These are phyloP conservation scores for Lentinus brumalis DNA, from an alignment of 768 basidiomycete genomes.

Conservation along the genomic window DNA sequence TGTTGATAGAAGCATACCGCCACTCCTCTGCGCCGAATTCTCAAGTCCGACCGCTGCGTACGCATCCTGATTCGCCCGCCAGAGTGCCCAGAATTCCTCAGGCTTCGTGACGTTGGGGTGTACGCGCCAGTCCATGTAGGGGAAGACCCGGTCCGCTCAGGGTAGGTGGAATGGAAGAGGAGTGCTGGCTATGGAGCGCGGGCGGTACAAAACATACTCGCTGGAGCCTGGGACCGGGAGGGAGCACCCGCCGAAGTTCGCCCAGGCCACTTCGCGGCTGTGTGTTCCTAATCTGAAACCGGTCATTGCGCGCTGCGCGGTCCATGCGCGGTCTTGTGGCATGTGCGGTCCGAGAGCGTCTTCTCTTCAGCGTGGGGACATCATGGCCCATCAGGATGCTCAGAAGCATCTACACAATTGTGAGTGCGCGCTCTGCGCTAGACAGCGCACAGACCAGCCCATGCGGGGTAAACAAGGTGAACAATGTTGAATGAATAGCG, in stretches of 20 bases:
- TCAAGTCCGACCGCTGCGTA: neutral
- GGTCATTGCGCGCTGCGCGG: neutral
- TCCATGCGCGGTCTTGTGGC: neutral
- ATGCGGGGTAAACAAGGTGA: too few species aligned
- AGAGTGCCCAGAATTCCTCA: neutral
- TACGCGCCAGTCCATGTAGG: conserved; percentile 1
- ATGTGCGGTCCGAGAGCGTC: neutral
- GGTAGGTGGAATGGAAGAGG: neutral
- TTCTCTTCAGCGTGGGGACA: neutral
- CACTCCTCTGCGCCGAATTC: neutral
- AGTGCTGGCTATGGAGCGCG: neutral
- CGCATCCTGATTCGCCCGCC: neutral
- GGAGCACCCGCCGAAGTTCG: neutral
- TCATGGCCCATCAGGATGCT: neutral
- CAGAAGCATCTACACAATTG: neutral
- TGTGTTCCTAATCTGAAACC: neutral
- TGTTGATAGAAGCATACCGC: neutral
- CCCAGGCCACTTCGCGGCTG: neutral
- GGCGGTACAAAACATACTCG: neutral
- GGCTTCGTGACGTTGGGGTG: neutral
- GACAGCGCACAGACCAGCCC: too few species aligned
- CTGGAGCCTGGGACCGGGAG: neutral
- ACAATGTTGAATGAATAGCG: too few species aligned
- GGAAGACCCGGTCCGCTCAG: neutral
- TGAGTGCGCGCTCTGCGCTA: neutral